phyloP scores from a whole-genome alignment of 2,329 filamentous ascomycete species.

The Sporothrix humicola region DNA sequence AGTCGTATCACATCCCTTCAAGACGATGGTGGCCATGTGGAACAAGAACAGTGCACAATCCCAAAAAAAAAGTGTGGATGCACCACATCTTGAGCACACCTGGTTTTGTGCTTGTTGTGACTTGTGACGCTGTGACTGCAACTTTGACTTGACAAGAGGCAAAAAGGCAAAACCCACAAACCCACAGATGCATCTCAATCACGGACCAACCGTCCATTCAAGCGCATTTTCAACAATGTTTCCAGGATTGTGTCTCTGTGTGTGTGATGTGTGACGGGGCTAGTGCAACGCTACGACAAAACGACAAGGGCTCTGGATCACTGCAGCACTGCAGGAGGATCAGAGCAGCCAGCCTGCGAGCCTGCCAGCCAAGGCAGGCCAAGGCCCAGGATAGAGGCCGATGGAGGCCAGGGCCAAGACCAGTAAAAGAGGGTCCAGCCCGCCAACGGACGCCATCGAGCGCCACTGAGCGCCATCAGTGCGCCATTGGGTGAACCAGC shows the following conservation, averaged over 20 bases:
- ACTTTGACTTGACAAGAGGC: too few relatives aligned
- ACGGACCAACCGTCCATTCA: slow-evolving; percentile 19
- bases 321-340: slow-evolving; percentile 8
- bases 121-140: too few relatives aligned
- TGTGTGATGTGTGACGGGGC: not conserved
- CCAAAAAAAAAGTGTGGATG: too few relatives aligned
- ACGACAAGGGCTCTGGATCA: not conserved
- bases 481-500: not conserved
- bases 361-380: not conserved
- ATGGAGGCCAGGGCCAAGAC: too few relatives aligned
- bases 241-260: too few relatives aligned
- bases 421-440: not conserved
- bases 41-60: too few relatives aligned
- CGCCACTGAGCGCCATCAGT: not conserved
- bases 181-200: not conserved
- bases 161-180: too few relatives aligned
- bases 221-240: not conserved
- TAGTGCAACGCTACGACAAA: slow-evolving; percentile 1
- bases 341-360: not conserved
- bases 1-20: too few relatives aligned
- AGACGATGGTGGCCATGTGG: too few relatives aligned
- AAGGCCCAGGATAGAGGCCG: not conserved
- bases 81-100: too few relatives aligned
- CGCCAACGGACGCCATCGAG: slow-evolving; percentile 4
- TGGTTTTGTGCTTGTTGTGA: too few relatives aligned